Evolutionary conservation across 805 yeast genomes (phyloP).

Genomic region (Nakazawaea ambrosiae): DNA sequence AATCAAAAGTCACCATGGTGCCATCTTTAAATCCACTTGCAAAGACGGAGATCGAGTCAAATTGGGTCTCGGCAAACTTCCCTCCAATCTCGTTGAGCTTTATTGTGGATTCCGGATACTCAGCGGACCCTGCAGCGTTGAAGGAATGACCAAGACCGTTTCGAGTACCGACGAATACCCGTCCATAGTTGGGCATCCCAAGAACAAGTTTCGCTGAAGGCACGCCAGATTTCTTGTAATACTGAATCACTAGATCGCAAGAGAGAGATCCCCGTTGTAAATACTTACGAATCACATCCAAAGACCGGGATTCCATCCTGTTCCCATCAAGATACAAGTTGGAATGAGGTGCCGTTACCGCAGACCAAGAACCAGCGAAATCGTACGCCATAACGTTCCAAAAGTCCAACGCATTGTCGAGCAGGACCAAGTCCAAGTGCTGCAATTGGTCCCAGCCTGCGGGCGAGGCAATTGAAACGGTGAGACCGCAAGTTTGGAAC

Average conservation of each 20-base stretch:
- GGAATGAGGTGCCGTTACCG: conserved; percentile 50
- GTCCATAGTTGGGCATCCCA: conserved; percentile 79
- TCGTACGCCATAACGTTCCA: conserved; percentile 88
- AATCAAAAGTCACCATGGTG: conserved; percentile 53
- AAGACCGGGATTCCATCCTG: too few species aligned
- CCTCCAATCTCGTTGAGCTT: too few species aligned
- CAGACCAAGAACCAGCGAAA: conserved; percentile 67
- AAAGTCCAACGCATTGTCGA: conserved; percentile 49
- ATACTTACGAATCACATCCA: too few species aligned
- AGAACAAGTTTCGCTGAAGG: conserved; percentile 43
- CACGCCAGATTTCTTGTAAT: conserved; percentile 36
- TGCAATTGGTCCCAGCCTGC: conserved; percentile 42
- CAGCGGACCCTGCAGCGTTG: too few species aligned
- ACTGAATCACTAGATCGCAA: conserved; percentile 37
- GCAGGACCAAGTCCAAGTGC: conserved; percentile 33
- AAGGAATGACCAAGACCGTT: too few species aligned
- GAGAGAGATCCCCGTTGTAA: conserved; percentile 14
- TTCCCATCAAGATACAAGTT: conserved; percentile 44
- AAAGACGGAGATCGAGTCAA: too few species aligned
- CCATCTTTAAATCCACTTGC: conserved; percentile 24
- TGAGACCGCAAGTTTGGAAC: conserved; percentile 30
- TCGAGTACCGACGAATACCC: conserved; percentile 14
- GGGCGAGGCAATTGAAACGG: conserved; percentile 66
- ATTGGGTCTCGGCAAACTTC: too few species aligned
- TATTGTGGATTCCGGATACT: too few species aligned